phyloP scores from a whole-genome alignment of 2,329 filamentous ascomycete species.

The Zelopaecilomyces penicillatus region DNA sequence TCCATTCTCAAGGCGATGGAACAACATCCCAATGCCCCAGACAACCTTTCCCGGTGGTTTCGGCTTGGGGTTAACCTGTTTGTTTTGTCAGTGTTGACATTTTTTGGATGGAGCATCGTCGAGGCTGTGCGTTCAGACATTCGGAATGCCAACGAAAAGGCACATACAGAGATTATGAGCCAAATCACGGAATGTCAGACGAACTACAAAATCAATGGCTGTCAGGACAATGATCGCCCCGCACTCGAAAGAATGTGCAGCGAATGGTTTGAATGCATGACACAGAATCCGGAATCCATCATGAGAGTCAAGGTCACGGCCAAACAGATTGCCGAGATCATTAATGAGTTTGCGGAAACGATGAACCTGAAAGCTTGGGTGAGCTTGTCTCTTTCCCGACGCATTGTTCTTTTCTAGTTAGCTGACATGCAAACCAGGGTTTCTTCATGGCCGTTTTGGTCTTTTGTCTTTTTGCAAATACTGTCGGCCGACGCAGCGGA shows the following conservation, averaged over 20 bases:
- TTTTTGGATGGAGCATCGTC: constrained; percentile 61
- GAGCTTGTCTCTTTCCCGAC: constrained; percentile 16
- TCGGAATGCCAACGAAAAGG: constrained; percentile 59
- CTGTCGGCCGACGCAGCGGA: background rate
- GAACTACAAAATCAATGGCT: constrained; percentile 69
- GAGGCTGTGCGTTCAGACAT: constrained; percentile 68
- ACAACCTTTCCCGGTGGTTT: constrained; percentile 52
- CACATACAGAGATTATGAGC: constrained; percentile 58
- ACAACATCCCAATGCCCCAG: constrained; percentile 49
- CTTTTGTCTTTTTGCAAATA: background rate
- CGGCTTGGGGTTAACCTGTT: constrained; percentile 56
- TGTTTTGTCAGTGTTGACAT: constrained; percentile 48
- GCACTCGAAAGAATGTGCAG: constrained; percentile 66
- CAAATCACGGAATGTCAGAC: constrained; percentile 67
- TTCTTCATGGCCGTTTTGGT: constrained; percentile 2
- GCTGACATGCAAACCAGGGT: background rate
- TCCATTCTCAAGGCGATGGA: constrained; percentile 44
- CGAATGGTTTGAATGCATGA: constrained; percentile 83
- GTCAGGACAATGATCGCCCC: constrained; percentile 57
- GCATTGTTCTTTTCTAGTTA: background rate
- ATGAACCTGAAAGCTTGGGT: constrained; percentile 74
- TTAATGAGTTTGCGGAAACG: constrained; percentile 87
- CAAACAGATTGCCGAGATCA: constrained; percentile 81
- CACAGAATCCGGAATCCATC: constrained; percentile 67
- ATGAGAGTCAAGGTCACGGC: constrained; percentile 75